These are phyloP conservation scores for Anaeromyces robustus DNA, from an alignment of 192 early-diverging fungal genomes.

Conservation along the genomic window DNA sequence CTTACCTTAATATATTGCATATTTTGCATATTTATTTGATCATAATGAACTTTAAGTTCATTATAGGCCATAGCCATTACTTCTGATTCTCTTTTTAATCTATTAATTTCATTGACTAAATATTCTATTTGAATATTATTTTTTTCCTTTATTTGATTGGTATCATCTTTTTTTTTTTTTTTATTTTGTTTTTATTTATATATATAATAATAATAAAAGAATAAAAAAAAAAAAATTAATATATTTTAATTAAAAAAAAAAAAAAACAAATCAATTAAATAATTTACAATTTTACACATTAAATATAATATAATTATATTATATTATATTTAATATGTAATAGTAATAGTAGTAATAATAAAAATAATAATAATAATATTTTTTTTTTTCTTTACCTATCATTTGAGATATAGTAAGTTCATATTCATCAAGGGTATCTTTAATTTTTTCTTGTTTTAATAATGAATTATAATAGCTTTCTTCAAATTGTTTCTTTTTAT, in stretches of 20 bases:
- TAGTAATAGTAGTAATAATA: no score
- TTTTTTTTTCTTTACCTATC: no score
- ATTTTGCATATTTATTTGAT: background rate
- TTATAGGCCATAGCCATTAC: background rate
- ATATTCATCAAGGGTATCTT: background rate
- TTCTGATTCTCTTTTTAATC: background rate
- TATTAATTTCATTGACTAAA: background rate
- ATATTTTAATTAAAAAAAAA: no score
- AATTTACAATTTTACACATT: no score
- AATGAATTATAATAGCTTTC: background rate
- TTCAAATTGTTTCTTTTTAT: background rate
- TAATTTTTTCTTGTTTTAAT: background rate
- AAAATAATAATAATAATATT: no score
- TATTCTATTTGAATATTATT: background rate
- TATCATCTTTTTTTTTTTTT: background rate
- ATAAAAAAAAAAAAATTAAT: no score
- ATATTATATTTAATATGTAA: no score
- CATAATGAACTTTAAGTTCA: background rate
- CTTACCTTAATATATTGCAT: background rate
- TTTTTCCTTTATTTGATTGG: background rate
- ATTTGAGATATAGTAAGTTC: background rate
- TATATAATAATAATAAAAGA: no score
- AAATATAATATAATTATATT: no score
- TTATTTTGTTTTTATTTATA: no score
- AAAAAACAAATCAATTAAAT: no score